Evolutionary conservation across 495 filamentous ascomycete genomes (phyloP).

Genomic region (Hypomontagnella monticulosa): DNA sequence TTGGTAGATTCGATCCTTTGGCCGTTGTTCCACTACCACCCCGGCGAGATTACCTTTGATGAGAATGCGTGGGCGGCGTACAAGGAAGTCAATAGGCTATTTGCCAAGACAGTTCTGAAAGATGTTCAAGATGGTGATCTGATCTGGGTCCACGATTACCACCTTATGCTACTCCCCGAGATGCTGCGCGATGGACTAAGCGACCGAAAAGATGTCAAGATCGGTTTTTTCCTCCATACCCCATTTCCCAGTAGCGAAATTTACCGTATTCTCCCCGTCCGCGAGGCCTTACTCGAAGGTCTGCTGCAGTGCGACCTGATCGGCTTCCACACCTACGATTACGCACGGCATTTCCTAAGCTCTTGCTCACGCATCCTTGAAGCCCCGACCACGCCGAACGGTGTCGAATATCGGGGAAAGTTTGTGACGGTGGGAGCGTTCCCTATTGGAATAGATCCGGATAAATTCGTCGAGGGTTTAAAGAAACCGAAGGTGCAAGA

Average conservation of each 20-base stretch:
- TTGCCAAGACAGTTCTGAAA: conserved; percentile 79
- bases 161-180: conserved; percentile 88
- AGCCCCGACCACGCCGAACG: conserved; percentile 79
- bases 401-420: conserved; percentile 79
- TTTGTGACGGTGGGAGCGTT: conserved; percentile 82
- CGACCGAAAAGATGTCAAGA: conserved; percentile 80
- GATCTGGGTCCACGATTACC: conserved; percentile 97
- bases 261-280: conserved; percentile 87
- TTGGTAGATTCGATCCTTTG: conserved; percentile 86
- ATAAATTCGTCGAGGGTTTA: conserved; percentile 90
- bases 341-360: conserved; percentile 87
- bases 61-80: conserved; percentile 90
- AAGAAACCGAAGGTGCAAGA: conserved; percentile 81
- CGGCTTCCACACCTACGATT: conserved; percentile 96
- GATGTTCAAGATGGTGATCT: conserved; percentile 80
- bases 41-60: conserved; percentile 90
- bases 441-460: conserved; percentile 94
- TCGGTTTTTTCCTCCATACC: conserved; percentile 95
- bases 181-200: conserved; percentile 83
- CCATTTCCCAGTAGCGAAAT: conserved; percentile 94
- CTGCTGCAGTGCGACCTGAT: conserved; percentile 86
- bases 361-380: conserved; percentile 85
- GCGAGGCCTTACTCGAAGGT: conserved; percentile 81
- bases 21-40: conserved; percentile 96
- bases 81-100: conserved; percentile 82